Evolutionary conservation across 495 filamentous ascomycete species (phyloP), one percentile per base, ranked within the genome.

Genomic region (Hypoxylon fuscum): DNA sequence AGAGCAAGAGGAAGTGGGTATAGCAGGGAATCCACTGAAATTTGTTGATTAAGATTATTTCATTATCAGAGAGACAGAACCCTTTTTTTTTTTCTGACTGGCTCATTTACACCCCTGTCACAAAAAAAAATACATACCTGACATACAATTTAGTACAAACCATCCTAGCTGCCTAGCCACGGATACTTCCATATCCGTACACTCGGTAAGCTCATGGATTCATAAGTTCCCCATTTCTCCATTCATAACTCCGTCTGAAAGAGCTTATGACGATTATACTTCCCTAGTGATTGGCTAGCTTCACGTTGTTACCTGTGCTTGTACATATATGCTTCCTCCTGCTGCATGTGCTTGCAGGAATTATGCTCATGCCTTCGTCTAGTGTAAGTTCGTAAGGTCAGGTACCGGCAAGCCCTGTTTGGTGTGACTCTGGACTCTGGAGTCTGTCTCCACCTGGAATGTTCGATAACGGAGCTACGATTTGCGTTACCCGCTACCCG

Each of bases 21-120:
- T 61, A 57, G 53, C 47, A 57, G 37, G 51, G 51, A 44, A 48
- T 47, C 52, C 63, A 41, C 62, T 60, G 50, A 66, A 66, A 31
- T 61, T 66, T 49, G 52, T 56, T 61, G 57, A 66, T 61, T 66
- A 42, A 47, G 51, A 66, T 60, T 66, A 66, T 66, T 66, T 51
- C 38, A 60, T 65, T 65, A 65, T 65, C 61, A 42, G 54, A 46
- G 22, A 27, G 27, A 48, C 47, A n/a, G n/a, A n/a, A n/a, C n/a
- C n/a, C 56, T 41, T 46, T 52, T 52, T 57, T 46, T 53, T 12
- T 35, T 47, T 5, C 27, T 46, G 15, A 9, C 31, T 34, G 17
- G 25, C 46, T 31, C 20, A 2, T 5, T 38, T 29, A 14, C 38
- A 52, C 40, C 51, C 59, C 40, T 51, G 59, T 38, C 32, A 49